Evolutionary conservation across 768 basidiomycete species (phyloP).

Genomic region (Phanerochaete carnosa): DNA sequence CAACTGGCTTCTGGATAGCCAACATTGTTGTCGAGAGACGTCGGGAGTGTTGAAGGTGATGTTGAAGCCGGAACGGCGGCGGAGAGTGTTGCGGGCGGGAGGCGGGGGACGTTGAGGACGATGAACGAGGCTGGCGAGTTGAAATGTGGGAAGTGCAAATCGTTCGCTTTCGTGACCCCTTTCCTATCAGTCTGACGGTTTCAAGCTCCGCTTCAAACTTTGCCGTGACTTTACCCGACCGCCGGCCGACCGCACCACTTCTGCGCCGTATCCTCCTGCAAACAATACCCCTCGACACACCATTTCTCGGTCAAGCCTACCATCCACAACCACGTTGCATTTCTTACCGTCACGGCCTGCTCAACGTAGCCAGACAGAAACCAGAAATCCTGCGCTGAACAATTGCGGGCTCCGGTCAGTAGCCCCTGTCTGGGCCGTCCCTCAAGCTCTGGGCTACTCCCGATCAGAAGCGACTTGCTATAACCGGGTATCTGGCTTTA

Average conservation of each 20-base stretch:
- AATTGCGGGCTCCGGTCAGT: not conserved
- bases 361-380: not conserved
- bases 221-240: conserved; percentile 1
- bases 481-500: not conserved
- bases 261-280: not conserved
- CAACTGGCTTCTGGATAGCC: conserved; percentile 37
- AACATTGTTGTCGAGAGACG: conserved; percentile 31
- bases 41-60: conserved; percentile 6
- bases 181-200: not conserved
- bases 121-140: conserved; percentile 19
- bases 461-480: conserved; percentile 3
- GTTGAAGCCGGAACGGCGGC: conserved; percentile 14
- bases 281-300: not conserved
- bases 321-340: not conserved
- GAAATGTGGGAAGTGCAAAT: conserved; percentile 3
- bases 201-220: conserved; percentile 1
- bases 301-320: not conserved
- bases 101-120: conserved; percentile 21
- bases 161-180: conserved; percentile 2
- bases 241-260: not conserved
- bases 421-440: not conserved
- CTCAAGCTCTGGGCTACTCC: not conserved
- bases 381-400: not conserved
- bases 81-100: conserved; percentile 20
- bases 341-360: not conserved